phyloP scores from a whole-genome alignment of 805 yeast species.

The Torulaspora indica region DNA sequence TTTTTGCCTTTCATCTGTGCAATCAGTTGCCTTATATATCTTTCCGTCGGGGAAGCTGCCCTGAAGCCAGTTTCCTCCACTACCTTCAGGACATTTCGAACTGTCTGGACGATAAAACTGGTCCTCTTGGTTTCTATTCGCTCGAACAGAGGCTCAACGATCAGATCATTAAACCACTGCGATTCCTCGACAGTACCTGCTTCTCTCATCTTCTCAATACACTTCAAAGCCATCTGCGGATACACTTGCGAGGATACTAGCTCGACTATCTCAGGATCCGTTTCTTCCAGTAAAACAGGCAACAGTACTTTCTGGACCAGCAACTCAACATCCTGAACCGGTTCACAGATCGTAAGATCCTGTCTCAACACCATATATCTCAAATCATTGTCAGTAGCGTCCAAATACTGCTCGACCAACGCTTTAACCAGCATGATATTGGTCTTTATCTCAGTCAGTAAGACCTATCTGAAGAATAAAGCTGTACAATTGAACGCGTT shows the following conservation, averaged over 20 bases:
- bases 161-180: conserved; percentile 12
- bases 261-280: conserved; percentile 46
- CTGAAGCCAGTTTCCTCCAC: background rate
- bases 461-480: too few relatives aligned
- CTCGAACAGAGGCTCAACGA: conserved; percentile 10
- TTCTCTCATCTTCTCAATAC: conserved; percentile 31
- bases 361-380: conserved; percentile 71
- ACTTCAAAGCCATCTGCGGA: conserved; percentile 38
- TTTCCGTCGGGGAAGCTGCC: background rate
- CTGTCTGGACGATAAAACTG: conserved; percentile 16
- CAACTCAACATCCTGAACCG: conserved; percentile 60
- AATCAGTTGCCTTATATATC: background rate
- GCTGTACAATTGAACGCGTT: background rate
- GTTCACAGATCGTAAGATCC: conserved; percentile 71
- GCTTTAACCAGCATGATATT: conserved; percentile 11
- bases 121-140: conserved; percentile 6
- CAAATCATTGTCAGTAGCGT: conserved; percentile 27
- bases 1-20: conserved; percentile 10
- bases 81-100: conserved; percentile 16
- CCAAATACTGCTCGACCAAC: conserved; percentile 18
- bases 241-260: conserved; percentile 46
- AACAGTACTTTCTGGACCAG: conserved; percentile 47
- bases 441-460: too few relatives aligned
- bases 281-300: conserved; percentile 38
- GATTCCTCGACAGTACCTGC: conserved; percentile 16